phyloP scores from a whole-genome alignment of 2,329 filamentous ascomycete species.

The Exophiala xenobiotica region DNA sequence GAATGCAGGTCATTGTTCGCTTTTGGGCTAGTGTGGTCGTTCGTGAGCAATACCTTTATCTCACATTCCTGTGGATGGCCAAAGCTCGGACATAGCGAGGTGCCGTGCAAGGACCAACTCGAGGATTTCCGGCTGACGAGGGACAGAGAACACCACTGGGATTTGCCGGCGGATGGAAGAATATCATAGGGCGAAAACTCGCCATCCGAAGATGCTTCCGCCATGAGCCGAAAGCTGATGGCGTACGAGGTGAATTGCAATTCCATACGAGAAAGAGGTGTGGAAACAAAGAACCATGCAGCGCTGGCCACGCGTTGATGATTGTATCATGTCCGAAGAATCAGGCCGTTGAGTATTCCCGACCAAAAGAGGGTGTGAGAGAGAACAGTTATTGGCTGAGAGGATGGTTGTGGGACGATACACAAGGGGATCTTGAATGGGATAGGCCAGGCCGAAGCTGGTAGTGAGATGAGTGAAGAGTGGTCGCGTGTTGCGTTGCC shows the following conservation, averaged over 20 bases:
- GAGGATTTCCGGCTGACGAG: neutral
- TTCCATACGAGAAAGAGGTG: neutral
- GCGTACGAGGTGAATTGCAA: too few species aligned
- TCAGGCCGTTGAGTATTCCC: neutral
- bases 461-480: too few species aligned
- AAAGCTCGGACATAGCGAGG: neutral
- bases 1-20: neutral
- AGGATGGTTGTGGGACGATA: too few species aligned
- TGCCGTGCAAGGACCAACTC: neutral
- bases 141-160: neutral
- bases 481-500: too few species aligned
- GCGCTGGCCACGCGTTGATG: neutral
- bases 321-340: neutral
- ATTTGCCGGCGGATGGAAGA: neutral
- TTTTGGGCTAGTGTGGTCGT: neutral
- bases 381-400: neutral
- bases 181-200: neutral
- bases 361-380: neutral
- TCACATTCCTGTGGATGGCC: neutral
- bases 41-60: neutral
- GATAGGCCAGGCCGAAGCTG: too few species aligned
- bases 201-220: too few species aligned
- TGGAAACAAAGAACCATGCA: conserved; percentile 1
- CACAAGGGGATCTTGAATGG: too few species aligned
- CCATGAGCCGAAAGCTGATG: neutral